A percentile compares a stretch with the other conserved stretches of the same genome.
Evolutionary conservation across 768 basidiomycete species (phyloP).

Genomic region (Hygrophorus russula): DNA sequence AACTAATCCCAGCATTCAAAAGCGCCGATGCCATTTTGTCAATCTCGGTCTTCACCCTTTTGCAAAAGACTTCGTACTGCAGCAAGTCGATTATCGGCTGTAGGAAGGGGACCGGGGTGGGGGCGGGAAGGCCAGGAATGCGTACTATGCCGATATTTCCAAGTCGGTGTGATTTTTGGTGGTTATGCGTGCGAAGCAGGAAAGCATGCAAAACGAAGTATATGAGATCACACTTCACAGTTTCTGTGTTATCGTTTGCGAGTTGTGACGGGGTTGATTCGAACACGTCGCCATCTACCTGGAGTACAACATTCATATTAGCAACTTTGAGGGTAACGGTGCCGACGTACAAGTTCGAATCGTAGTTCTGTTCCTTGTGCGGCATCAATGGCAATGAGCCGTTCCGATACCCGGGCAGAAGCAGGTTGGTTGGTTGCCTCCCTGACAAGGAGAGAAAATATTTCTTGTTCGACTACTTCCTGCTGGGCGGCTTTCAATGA

Average conservation of each 20-base stretch:
- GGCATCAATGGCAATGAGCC: slow-evolving; percentile 66
- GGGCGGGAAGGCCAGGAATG: slow-evolving; percentile 9
- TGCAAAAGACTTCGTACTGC: slow-evolving; percentile 70
- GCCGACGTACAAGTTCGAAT: slow-evolving; percentile 56
- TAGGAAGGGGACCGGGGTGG: slow-evolving; percentile 38
- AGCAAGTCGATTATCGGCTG: slow-evolving; percentile 70
- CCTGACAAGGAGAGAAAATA: slow-evolving; percentile 60
- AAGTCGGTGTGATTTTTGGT: slow-evolving; percentile 31
- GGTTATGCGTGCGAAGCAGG: slow-evolving; percentile 47
- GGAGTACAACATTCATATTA: too few species aligned
- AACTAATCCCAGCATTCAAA: slow-evolving; percentile 39
- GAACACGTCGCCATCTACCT: not conserved
- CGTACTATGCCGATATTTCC: slow-evolving; percentile 16
- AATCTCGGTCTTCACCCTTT: slow-evolving; percentile 49
- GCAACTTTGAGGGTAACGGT: slow-evolving; percentile 3
- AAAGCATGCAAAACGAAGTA: slow-evolving; percentile 54
- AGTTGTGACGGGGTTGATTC: slow-evolving; percentile 16
- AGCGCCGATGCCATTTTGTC: slow-evolving; percentile 38
- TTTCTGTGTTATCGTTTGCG: slow-evolving; percentile 16
- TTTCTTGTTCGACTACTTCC: slow-evolving; percentile 73
- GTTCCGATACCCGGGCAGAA: slow-evolving; percentile 68
- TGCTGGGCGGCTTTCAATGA: slow-evolving; percentile 49
- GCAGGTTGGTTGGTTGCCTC: slow-evolving; percentile 72
- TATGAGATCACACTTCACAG: slow-evolving; percentile 53
- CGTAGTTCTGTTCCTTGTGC: slow-evolving; percentile 56